Percentiles rank a stretch among this genome's conserved stretches.
phyloP scores from a whole-genome alignment of 129 eudicot genomes.

The Tanacetum coccineum region DNA sequence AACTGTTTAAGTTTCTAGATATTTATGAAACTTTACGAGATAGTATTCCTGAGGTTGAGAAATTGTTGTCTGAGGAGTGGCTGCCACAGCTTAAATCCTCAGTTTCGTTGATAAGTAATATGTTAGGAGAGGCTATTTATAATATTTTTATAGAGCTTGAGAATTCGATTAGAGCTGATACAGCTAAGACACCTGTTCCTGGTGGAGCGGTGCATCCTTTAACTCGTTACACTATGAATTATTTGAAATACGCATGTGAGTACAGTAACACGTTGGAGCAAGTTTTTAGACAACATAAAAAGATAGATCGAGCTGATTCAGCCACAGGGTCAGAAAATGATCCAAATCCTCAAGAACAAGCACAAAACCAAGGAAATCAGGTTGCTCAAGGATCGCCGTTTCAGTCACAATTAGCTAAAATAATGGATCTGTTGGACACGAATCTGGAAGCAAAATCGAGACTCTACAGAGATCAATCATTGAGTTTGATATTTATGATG shows the following conservation, averaged over 20 bases:
- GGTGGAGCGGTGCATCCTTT: conserved; percentile 90
- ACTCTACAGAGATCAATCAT: conserved; percentile 49
- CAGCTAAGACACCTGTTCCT: conserved; percentile 59
- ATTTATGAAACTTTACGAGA: conserved; percentile 62
- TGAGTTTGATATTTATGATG: conserved; percentile 71
- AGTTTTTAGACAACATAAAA: conserved; percentile 56
- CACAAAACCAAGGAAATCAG: background rate
- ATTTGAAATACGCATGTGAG: conserved; percentile 60
- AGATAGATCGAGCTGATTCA: conserved; percentile 43
- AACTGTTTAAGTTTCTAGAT: conserved; percentile 74
- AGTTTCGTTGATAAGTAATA: conserved; percentile 30
- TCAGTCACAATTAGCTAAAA: conserved; percentile 33
- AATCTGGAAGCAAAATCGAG: conserved; percentile 60
- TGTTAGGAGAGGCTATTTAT: conserved; percentile 63
- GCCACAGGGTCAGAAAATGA: conserved; percentile 31
- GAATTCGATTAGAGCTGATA: conserved; percentile 54
- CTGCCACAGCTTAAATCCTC: conserved; percentile 39
- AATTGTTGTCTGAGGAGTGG: conserved; percentile 26
- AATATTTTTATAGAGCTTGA: conserved; percentile 69
- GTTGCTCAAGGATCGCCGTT: conserved; percentile 41
- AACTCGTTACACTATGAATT: conserved; percentile 72
- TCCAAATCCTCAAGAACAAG: conserved; percentile 17
- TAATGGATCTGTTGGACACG: conserved; percentile 56
- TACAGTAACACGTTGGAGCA: conserved; percentile 67
- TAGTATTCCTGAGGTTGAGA: conserved; percentile 31